Evolutionary conservation across 2,329 filamentous ascomycete species (phyloP).

Genomic region (Pseudocercospora macadamiae): DNA sequence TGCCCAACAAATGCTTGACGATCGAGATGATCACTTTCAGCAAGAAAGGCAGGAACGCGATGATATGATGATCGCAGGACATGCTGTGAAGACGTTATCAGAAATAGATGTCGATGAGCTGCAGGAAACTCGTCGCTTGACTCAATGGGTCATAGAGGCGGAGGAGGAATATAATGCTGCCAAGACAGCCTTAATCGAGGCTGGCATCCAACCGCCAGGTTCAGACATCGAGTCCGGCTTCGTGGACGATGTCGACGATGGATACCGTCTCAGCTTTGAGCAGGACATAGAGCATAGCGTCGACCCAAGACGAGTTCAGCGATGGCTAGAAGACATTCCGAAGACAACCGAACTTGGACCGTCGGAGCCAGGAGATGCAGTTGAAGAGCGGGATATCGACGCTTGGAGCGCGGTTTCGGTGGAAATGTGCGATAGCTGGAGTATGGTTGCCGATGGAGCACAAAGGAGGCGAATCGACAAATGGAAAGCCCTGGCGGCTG

Average conservation of each 20-base stretch:
- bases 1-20: neutral
- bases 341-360: neutral
- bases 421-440: conserved; percentile 26
- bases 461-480: conserved; percentile 25
- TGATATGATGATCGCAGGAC: neutral
- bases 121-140: conserved; percentile 16
- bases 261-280: conserved; percentile 17
- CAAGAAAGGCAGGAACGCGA: neutral
- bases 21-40: neutral
- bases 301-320: neutral
- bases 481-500: conserved; percentile 13
- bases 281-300: conserved; percentile 6
- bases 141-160: conserved; percentile 23
- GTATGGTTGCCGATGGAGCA: conserved; percentile 26
- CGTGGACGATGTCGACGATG: conserved; percentile 24
- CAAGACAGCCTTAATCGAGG: conserved; percentile 15
- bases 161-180: conserved; percentile 21
- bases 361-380: neutral
- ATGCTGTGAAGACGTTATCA: neutral
- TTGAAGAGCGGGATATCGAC: conserved; percentile 7
- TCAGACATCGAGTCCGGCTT: conserved; percentile 20
- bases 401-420: conserved; percentile 22
- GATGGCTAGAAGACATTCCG: conserved; percentile 11
- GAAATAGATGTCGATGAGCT: conserved; percentile 10
- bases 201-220: conserved; percentile 11